Evolutionary conservation across 805 yeast genomes (phyloP), one percentile per base, ranked within the genome.

Genomic region (Candida lessepsii): DNA sequence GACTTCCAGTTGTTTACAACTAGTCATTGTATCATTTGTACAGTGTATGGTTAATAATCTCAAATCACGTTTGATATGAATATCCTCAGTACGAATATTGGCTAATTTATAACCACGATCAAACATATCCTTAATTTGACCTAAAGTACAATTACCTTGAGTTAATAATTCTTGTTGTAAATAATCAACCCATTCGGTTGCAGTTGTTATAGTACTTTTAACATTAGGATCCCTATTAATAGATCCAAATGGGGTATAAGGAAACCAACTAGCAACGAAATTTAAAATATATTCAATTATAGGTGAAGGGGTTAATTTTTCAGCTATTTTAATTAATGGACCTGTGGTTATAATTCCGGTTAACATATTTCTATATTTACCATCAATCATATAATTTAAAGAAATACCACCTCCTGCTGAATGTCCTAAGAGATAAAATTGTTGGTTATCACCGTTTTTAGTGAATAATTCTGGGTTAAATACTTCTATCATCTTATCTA

Each of bases 331-430:
- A 25, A 84, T 65, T 46, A 81, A 66, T 1, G 95, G 93, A 1
- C 81, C 88, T 17, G 75, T 63, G 1, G 67, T 71, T 25, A 73
- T 60, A 29, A 76, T 67, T 0, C 77, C 78, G 16, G 65, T 59
- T 16, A 85, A 44, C 14, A 67, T 49, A 25, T 72, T 66, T 33
- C 61, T 65, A 51, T 70, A 60, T 41, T 63, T 72, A 2, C 90
- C 90, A 19, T 56, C 51, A 25, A 76, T 66, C 8, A 75, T 78
- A 56, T 85, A 84, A 56, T 80, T 81, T 42, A 84, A 61, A 0
- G 65, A 65, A 34, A 85, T 78, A 0, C 83, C 90, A 13, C 91
- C 90, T 31, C 95, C 95, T 87, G 85, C 83, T 5, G 90, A 84
- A 49, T 81, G 88, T 1, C 90, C 88, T 49, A 74, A 63, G 34